Conservation (phyloP, 1,139 yeast genomes). For the Scheffersomyces segobiensis region DNA sequence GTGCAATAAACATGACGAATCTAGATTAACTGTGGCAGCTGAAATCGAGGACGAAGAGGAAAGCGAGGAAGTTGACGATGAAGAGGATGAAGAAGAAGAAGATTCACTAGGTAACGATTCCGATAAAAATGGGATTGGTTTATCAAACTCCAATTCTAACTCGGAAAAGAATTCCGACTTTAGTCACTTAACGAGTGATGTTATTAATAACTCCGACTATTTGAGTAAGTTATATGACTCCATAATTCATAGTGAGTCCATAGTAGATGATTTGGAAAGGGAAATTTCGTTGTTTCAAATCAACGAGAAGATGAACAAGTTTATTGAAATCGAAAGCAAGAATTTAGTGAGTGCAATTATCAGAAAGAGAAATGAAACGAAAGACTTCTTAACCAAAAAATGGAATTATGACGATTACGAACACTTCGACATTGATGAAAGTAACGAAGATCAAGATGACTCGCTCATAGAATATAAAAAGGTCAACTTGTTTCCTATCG, state of each 20-base stretch:
- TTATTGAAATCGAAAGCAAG: slow-evolving; percentile 36
- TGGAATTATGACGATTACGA: slow-evolving; percentile 62
- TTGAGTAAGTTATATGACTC: slow-evolving; percentile 32
- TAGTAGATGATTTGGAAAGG: slow-evolving; percentile 34
- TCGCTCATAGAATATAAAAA: slow-evolving; percentile 52
- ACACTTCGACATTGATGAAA: slow-evolving; percentile 54
- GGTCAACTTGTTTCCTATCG: slow-evolving; percentile 82
- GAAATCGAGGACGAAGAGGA: slow-evolving; percentile 30
- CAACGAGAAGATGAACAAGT: slow-evolving; percentile 33
- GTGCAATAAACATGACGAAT: slow-evolving; percentile 15
- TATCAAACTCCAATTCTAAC: neutral
- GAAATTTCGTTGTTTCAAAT: slow-evolving; percentile 45
- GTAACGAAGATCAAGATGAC: slow-evolving; percentile 47
- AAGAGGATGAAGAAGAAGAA: slow-evolving; percentile 23
- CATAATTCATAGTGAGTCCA: slow-evolving; percentile 37
- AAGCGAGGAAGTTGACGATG: slow-evolving; percentile 23
- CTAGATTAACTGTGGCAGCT: slow-evolving; percentile 22
- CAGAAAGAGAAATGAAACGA: slow-evolving; percentile 33
- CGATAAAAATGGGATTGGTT: slow-evolving; percentile 14
- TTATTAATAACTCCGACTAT: slow-evolving; percentile 12
- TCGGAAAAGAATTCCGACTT: neutral
- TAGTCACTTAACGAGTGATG: slow-evolving; percentile 2
- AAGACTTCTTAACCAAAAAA: slow-evolving; percentile 30
- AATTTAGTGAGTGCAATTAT: slow-evolving; percentile 33
- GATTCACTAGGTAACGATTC: slow-evolving; percentile 21